Evolutionary conservation across 768 basidiomycete species (phyloP), one percentile per base, ranked within the genome.

Genomic region (Sarcodon aspratus): DNA sequence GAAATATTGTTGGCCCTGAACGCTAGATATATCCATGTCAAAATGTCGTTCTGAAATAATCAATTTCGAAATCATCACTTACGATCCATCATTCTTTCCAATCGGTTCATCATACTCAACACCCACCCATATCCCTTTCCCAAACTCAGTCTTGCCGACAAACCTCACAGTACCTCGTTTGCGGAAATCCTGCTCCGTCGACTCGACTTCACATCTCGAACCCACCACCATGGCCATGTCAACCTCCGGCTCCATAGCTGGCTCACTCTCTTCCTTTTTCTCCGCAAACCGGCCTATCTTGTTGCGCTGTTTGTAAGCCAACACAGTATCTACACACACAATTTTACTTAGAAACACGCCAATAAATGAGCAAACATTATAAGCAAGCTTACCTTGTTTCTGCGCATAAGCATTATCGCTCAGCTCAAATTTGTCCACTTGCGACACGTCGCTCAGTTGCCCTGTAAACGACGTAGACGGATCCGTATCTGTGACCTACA

Each of bases 11-110:
- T 81, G 78, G 1, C 88, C 91, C 58, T 91, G 76, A 3, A 95
- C 85, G 1, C 93, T 95, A 54, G 13, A 33, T 8, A 27, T 36
- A 40, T 46, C 48, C 40, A 50, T 33, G 10, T n/a, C 18, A 21
- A 13, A 13, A 21, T 9, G n/a, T 9, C 27, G 31, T 13, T 42
- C 15, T 13, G 18, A 31, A 12, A 36, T 37, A 45, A 48, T 46
- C 46, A 13, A 11, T 13, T 38, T 2, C 15, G 47, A 37, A 37
- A 35, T 36, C 6, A 21, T 12, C 8, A 80, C 92, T 67, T 61
- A 95, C 93, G 81, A 82, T 56, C 95, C 95, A 62, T 97, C 87
- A 53, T 94, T 93, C 69, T 94, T 97, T 9, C 95, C 95, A 18
- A 90, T 73, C 3, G 95, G 94, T 57, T 98, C 95, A 60, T 98